phyloP scores from a whole-genome alignment of 225 moss, liverwort and hornwort genomes.

The Polytrichum commune region DNA sequence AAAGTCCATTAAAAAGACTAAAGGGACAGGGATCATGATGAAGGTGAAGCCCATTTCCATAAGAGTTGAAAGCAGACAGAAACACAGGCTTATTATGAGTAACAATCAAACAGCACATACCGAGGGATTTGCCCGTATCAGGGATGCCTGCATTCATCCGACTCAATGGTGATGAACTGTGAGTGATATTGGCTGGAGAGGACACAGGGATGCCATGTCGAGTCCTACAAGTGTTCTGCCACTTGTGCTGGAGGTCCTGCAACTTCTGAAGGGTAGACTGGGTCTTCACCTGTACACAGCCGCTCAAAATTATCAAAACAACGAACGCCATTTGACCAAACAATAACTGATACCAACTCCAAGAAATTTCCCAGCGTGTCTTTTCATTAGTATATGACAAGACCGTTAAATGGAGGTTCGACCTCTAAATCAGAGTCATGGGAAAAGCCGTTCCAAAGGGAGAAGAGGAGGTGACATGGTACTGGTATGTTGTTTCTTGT shows the following conservation, averaged over 20 bases:
- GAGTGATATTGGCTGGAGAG: conserved; percentile 5
- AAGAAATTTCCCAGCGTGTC: too few species aligned
- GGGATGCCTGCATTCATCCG: not conserved
- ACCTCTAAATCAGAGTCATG: too few species aligned
- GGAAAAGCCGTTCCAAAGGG: not conserved
- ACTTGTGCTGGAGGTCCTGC: conserved; percentile 42
- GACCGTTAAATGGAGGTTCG: too few species aligned
- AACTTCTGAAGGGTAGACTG: conserved; percentile 18
- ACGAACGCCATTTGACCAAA: too few species aligned
- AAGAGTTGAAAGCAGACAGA: too few species aligned
- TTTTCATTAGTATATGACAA: too few species aligned
- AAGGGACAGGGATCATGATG: too few species aligned
- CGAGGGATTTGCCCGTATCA: conserved; percentile 2
- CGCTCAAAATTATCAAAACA: not conserved
- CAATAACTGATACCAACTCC: too few species aligned
- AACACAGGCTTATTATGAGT: too few species aligned
- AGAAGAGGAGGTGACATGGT: not conserved
- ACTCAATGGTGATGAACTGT: conserved; percentile 16
- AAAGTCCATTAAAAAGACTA: too few species aligned
- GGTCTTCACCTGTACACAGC: conserved; percentile 6
- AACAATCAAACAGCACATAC: too few species aligned
- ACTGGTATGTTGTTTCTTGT: not conserved
- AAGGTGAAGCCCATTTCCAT: too few species aligned
- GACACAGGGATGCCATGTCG: conserved; percentile 4
- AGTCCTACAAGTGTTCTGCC: conserved; percentile 35